A percentile compares a stretch with the other conserved stretches of the same genome.
These are phyloP conservation scores for Aspergillus awamori DNA, from an alignment of 2,329 filamentous ascomycete genomes.

Conservation along the genomic window DNA sequence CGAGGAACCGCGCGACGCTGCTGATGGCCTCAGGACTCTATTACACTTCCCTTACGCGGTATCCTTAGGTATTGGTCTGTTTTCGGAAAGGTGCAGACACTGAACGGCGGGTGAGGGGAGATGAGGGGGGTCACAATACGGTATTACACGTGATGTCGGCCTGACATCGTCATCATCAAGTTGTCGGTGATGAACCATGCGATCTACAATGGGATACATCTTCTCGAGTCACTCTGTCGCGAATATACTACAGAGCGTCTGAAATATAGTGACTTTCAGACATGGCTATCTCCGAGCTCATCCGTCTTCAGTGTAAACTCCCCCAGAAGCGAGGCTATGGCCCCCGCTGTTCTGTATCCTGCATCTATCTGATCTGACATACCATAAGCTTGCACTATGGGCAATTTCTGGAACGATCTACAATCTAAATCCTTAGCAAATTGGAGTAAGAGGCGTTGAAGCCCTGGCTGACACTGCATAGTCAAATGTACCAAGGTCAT, in stretches of 20 bases:
- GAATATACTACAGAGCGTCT: too few species aligned
- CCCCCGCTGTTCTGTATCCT: not conserved
- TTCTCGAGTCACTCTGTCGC: not conserved
- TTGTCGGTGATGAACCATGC: not conserved
- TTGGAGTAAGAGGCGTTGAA: not conserved
- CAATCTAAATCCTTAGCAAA: not conserved
- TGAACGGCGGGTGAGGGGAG: not conserved
- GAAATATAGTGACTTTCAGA: not conserved
- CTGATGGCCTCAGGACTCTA: constrained; percentile 16
- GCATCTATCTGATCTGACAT: not conserved
- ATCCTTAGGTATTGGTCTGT: not conserved
- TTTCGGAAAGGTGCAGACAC: constrained; percentile 1
- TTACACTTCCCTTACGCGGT: constrained; percentile 12
- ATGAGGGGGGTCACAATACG: constrained; percentile 11
- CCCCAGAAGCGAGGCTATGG: not conserved
- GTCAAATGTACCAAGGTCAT: not conserved
- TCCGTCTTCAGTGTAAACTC: not conserved
- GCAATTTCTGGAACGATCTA: not conserved
- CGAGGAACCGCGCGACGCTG: not conserved
- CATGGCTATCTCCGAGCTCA: not conserved
- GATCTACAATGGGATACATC: not conserved
- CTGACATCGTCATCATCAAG: constrained; percentile 9
- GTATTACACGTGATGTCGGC: constrained; percentile 21
- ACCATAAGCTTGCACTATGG: not conserved
- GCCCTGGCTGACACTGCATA: not conserved